A percentile compares a stretch with the other conserved stretches of the same genome.
Evolutionary conservation across 176 grass and related monocot genomes (phyloP).

Genomic region (Avena eriantha): DNA sequence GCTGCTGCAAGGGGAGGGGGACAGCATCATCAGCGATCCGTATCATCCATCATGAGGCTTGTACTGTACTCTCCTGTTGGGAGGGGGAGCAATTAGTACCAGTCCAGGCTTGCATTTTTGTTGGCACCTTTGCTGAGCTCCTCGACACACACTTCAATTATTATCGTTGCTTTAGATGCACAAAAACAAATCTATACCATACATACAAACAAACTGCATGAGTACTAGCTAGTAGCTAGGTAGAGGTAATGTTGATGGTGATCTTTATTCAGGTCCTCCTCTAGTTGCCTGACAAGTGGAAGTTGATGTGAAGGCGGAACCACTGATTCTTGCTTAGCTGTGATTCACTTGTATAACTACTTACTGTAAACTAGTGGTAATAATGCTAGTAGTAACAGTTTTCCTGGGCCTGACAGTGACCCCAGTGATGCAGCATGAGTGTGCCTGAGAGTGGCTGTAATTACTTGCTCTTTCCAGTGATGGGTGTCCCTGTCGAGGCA

Average conservation of each 20-base stretch:
- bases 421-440: not conserved
- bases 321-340: not conserved
- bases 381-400: not conserved
- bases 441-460: constrained; percentile 18
- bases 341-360: not conserved
- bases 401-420: constrained; percentile 11
- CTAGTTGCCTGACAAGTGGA: not conserved
- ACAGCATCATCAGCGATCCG: constrained; percentile 25
- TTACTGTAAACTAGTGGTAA: no score
- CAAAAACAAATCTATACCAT: not conserved
- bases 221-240: not conserved
- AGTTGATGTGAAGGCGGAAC: not conserved
- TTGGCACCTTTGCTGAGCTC: constrained; percentile 26
- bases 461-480: not conserved
- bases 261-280: not conserved
- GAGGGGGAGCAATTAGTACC: constrained; percentile 30
- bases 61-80: not conserved
- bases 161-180: constrained; percentile 5
- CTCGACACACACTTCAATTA: constrained; percentile 14
- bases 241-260: not conserved
- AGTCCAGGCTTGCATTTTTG: constrained; percentile 51
- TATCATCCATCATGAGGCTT: constrained; percentile 31
- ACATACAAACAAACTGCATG: not conserved
- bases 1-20: constrained; percentile 12
- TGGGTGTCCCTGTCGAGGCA: not conserved